A percentile compares a stretch with the other conserved stretches of the same genome.
These are phyloP conservation scores for Scedosporium apiospermum DNA, from an alignment of 2,329 filamentous ascomycete genomes.

Conservation along the genomic window DNA sequence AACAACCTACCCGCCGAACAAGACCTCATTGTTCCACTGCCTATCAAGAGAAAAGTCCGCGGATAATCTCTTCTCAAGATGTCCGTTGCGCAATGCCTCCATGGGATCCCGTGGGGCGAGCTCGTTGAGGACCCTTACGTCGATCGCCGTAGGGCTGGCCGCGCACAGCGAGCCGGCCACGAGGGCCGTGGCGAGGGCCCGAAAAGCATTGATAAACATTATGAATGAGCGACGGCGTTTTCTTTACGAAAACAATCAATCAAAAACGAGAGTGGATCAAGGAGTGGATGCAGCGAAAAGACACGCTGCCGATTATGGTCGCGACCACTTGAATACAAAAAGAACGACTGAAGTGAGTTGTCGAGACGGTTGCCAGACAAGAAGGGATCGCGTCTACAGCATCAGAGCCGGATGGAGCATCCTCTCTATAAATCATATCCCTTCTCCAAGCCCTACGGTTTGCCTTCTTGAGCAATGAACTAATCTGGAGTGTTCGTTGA, in stretches of 20 bases:
- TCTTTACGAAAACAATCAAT: background rate
- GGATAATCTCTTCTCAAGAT: conserved; percentile 13
- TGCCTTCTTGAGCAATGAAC: no score
- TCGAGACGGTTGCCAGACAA: no score
- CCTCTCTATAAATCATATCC: background rate
- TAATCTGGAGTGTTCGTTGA: no score
- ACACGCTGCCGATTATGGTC: background rate
- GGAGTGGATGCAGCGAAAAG: background rate
- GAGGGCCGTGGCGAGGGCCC: background rate
- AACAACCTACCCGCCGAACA: conserved; percentile 8
- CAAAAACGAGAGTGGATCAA: background rate
- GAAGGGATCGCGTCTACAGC: no score
- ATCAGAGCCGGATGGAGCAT: background rate
- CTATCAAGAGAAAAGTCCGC: conserved; percentile 9
- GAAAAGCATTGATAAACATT: background rate
- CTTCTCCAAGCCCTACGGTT: background rate
- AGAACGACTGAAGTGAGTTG: no score
- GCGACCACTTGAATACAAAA: background rate
- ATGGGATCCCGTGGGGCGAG: conserved; percentile 8
- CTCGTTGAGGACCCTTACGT: conserved; percentile 7
- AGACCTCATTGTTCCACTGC: conserved; percentile 7
- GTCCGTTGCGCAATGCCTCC: conserved; percentile 8
- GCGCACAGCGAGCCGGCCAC: background rate
- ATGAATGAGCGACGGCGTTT: background rate
- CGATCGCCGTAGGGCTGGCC: background rate